Evolutionary conservation across 495 filamentous ascomycete genomes (phyloP), one percentile per base, ranked within the genome.

Genomic region (Aspergillus nanangensis): DNA sequence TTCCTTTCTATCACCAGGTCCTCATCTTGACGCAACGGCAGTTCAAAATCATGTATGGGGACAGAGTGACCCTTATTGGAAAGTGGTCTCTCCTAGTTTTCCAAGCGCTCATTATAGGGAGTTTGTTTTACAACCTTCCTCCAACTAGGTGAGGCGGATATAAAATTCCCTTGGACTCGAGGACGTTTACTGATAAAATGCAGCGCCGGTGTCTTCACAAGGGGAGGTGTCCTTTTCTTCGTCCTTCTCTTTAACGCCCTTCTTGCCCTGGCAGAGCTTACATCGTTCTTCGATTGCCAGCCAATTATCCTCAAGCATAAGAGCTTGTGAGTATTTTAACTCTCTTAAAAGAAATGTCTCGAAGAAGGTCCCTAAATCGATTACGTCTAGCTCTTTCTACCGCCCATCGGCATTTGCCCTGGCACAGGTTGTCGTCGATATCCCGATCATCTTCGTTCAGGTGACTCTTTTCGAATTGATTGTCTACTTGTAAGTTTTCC

Each of bases 251-350:
- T 92, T 72, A 91, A 91, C 53, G 78, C 86, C 21, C 74, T 94
- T 25, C 74, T 92, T 18, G 85, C 89, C 13, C 63, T 95, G 15
- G 78, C 85, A 5, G 89, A 94, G 52, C 70, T 92, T 24, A 88
- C 83, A 13, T 66, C 81, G 20, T 78, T 84, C 2, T 92, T 91
- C 52, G 61, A 73, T 3, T 80, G 79, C 8, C 76, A 85, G 20
- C 86, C 84, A 3, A 86, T 95, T 34, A 65, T 95, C 29, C 69
- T 88, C 46, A 91, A 93, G 51, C 90, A 95, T 61, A 87, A 88
- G 63, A 81, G 77, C 45, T 93, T 74, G 69, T 72, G 38, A 52
- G 69, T 45, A n/a, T 23, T 14, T 3, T 4, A 36, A 23, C 27
- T n/a, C n/a, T n/a, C n/a, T n/a, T n/a, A n/a, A n/a, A n/a, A n/a